Evolutionary conservation across 441 rosid genomes (phyloP), one percentile per base, ranked within the genome.

Genomic region (Sinapis alba): DNA sequence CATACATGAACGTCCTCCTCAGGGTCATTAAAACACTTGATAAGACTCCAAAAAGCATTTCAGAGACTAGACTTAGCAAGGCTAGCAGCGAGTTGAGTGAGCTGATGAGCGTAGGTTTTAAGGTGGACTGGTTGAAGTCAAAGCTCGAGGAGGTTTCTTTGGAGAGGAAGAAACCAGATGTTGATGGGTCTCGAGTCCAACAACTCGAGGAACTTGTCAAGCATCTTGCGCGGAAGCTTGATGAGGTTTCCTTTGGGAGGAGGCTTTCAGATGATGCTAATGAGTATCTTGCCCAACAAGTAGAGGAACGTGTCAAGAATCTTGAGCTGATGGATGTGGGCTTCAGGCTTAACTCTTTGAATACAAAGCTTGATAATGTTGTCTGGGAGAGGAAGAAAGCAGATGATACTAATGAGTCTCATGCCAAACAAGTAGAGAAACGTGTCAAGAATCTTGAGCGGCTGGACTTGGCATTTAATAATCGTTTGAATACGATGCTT

Each of bases 1-100:
- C 11, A 45, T 74, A 59, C 61, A 30, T 59, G 61, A 51, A 59
- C 19, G 38, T 43, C 20, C 78, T 74, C 19, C 62, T 65, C 26
- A 3, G 4, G 38, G 2, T 1, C 54, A 15, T 75, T 0, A 18
- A 75, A 16, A 68, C 19, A 21, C 62, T 75, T 2, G 0, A 62
- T 1, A 47, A 21, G 50, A 23, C 73, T 65, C 43, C 62, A 7
- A 8, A 5, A 12, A 62, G 12, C 2, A 41, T 30, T 4, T 41
- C 61, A 11, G 68, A 51, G 57, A 8, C 57, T 51, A 51, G 12
- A 51, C 24, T 74, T 19, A 43, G 11, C 6, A 15, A 38, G 0
- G 45, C 68, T 21, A 2, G 24, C 11, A 50, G 65, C 41, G 12
- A 23, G 1, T 30, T 67, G 78, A 75, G 2, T 43, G 72, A 73